These are phyloP conservation scores for Fusarium tjaetaba DNA, from an alignment of 2,329 filamentous ascomycete genomes.

Conservation along the genomic window DNA sequence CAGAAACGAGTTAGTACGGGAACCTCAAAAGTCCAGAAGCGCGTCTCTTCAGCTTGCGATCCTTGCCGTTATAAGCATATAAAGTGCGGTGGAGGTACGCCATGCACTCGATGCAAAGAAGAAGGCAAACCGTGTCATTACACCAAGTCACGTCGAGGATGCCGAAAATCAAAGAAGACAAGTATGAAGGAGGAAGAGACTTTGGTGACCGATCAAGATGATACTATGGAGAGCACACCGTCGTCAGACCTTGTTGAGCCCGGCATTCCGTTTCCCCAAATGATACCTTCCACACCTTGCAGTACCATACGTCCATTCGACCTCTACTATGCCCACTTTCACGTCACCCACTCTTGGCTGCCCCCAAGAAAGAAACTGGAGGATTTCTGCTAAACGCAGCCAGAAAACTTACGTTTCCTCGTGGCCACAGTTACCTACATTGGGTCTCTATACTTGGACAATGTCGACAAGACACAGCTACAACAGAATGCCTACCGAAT, in stretches of 20 bases:
- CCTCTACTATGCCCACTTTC: conserved; percentile 40
- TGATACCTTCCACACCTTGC: not conserved
- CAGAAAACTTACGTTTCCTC: conserved; percentile 13
- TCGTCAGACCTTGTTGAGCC: conserved; percentile 12
- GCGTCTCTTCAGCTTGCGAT: conserved; percentile 37
- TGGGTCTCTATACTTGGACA: conserved; percentile 32
- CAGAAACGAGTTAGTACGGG: conserved; percentile 19
- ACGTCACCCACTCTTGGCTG: conserved; percentile 38
- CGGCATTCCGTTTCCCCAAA: not conserved
- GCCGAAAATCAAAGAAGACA: conserved; percentile 27
- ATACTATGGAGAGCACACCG: conserved; percentile 8
- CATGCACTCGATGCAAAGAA: conserved; percentile 33
- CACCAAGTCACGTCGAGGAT: conserved; percentile 34
- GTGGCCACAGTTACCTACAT: conserved; percentile 31
- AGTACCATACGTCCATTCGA: conserved; percentile 16
- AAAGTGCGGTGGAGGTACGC: conserved; percentile 30
- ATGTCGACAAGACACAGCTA: conserved; percentile 9
- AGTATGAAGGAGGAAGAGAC: conserved; percentile 14
- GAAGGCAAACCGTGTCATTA: conserved; percentile 32
- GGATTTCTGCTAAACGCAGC: not conserved
- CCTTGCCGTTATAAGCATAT: conserved; percentile 37
- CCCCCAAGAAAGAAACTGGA: conserved; percentile 29
- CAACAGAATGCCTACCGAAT: conserved; percentile 24
- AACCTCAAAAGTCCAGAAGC: conserved; percentile 25
- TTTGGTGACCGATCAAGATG: not conserved